Percentiles rank a stretch among this genome's conserved stretches.
Conservation (phyloP, 768 basidiomycete species). For the Pleurotus tuoliensis region DNA sequence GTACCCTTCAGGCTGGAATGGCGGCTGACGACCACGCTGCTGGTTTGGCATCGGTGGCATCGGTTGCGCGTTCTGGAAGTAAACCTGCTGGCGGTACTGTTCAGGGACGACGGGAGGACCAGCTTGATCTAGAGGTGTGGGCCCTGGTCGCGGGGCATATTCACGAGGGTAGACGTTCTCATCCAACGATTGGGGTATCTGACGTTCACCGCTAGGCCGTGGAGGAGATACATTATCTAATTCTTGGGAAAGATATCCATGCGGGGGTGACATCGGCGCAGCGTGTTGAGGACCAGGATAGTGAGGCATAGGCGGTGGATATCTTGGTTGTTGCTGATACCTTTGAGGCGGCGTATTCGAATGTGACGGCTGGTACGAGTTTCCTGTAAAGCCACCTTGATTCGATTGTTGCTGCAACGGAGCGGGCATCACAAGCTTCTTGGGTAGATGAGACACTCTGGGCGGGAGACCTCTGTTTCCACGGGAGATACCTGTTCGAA, state of each 20-base stretch:
- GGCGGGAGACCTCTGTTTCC: conserved; percentile 1
- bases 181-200: too few species aligned
- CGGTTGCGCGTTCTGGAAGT: too few species aligned
- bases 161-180: background rate
- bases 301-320: background rate
- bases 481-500: background rate
- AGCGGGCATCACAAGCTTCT: conserved; percentile 5
- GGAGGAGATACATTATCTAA: too few species aligned
- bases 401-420: conserved; percentile 1
- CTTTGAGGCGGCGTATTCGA: background rate
- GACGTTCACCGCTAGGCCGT: too few species aligned
- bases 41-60: background rate
- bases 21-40: background rate
- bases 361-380: background rate
- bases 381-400: background rate
- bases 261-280: background rate
- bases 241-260: too few species aligned
- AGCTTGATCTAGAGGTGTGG: background rate
- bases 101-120: too few species aligned
- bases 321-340: background rate
- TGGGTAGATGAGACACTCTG: conserved; percentile 2
- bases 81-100: too few species aligned
- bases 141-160: background rate
- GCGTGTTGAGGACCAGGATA: background rate
- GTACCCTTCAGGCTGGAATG: background rate